Conservation (phyloP, 2,329 filamentous ascomycete genomes). For the Atkinsonella hypoxylon region DNA sequence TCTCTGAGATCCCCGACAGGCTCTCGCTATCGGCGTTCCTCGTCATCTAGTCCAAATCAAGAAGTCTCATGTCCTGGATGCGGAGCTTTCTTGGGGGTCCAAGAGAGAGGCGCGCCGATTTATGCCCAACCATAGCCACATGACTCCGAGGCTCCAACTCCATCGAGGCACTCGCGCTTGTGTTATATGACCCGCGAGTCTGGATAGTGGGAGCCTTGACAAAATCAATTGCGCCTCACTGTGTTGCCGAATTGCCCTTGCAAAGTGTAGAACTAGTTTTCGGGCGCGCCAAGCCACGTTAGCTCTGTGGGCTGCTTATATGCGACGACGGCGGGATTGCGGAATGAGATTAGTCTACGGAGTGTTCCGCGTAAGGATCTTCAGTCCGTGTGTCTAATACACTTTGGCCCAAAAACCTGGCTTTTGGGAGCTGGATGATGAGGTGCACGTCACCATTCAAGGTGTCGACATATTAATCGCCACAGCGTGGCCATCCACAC, state of each 20-base stretch:
- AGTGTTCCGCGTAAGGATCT: conserved; percentile 1
- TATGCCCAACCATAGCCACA: no score
- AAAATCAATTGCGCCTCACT: neutral
- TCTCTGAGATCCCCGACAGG: no score
- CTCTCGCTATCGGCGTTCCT: neutral
- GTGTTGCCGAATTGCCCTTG: neutral
- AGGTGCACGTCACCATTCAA: neutral
- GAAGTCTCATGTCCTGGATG: neutral
- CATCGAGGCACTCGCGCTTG: no score
- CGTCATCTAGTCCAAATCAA: neutral
- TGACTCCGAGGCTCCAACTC: no score
- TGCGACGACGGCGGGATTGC: conserved; percentile 8
- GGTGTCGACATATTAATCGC: no score
- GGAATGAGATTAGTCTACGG: neutral
- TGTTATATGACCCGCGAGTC: neutral
- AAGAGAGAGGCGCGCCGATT: neutral
- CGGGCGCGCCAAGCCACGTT: neutral
- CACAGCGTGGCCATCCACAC: no score
- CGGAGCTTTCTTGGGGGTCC: neutral
- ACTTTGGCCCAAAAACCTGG: neutral
- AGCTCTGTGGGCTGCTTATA: neutral
- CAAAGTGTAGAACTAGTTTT: neutral
- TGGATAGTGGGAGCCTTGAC: neutral
- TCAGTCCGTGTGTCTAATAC: conserved; percentile 5
- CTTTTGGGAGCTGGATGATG: neutral